These are phyloP conservation scores for Penicillium sp. DNA, from an alignment of 2,329 filamentous ascomycete species.

Conservation along the genomic window DNA sequence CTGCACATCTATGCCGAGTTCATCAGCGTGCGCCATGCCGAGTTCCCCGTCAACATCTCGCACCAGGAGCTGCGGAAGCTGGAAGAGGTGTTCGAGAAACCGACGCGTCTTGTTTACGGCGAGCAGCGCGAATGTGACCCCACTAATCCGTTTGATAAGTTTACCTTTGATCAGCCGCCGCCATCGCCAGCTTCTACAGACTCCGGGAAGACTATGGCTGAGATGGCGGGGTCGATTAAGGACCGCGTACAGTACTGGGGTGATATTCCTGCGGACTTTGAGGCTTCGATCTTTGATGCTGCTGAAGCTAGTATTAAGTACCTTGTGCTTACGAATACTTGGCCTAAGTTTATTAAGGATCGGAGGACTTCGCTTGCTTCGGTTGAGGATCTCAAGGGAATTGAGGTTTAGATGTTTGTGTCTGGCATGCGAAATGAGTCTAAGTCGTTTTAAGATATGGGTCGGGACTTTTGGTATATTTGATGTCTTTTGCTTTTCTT, in stretches of 20 bases:
- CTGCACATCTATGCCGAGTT: slow-evolving; percentile 62
- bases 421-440: slow-evolving; percentile 9
- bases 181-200: slow-evolving; percentile 22
- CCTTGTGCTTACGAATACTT: slow-evolving; percentile 66
- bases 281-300: slow-evolving; percentile 55
- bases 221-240: slow-evolving; percentile 18
- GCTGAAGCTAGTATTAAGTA: slow-evolving; percentile 63
- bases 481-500: neutral
- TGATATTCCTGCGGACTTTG: slow-evolving; percentile 48
- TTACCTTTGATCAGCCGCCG: slow-evolving; percentile 20
- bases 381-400: slow-evolving; percentile 9
- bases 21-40: slow-evolving; percentile 59
- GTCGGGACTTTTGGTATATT: neutral
- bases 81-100: slow-evolving; percentile 56
- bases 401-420: slow-evolving; percentile 5
- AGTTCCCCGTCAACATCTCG: slow-evolving; percentile 67
- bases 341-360: slow-evolving; percentile 48
- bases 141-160: slow-evolving; percentile 38
- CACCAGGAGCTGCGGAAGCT: slow-evolving; percentile 56
- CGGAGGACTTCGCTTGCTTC: slow-evolving; percentile 21
- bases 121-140: slow-evolving; percentile 45
- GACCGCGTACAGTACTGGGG: slow-evolving; percentile 34
- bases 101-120: slow-evolving; percentile 44
- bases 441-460: neutral
- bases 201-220: slow-evolving; percentile 23